These are phyloP conservation scores for Cadophora sp. DNA, from an alignment of 2,329 filamentous ascomycete genomes.

Conservation along the genomic window DNA sequence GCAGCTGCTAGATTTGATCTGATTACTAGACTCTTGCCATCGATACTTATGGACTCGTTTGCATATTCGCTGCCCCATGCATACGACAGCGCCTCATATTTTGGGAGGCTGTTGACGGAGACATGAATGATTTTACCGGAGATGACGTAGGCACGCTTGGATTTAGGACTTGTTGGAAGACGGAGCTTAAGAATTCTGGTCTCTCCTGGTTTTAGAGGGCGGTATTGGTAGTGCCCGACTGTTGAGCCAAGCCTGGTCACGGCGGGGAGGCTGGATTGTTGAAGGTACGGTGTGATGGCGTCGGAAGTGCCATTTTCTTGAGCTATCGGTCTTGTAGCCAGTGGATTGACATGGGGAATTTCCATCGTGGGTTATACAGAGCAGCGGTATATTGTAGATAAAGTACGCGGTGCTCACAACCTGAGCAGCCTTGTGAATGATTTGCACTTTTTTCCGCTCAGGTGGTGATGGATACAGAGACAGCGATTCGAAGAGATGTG, in stretches of 20 bases:
- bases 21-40: constrained; percentile 11
- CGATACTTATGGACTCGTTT: neutral
- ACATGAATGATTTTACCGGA: neutral
- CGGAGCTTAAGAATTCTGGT: neutral
- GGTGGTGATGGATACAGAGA: neutral
- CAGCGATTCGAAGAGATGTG: neutral
- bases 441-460: neutral
- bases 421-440: neutral
- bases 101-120: neutral
- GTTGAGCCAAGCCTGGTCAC: neutral
- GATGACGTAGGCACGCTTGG: neutral
- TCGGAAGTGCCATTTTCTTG: neutral
- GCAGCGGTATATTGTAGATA: neutral
- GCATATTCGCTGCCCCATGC: constrained; percentile 18
- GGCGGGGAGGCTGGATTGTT: neutral
- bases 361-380: neutral
- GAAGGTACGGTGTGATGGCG: neutral
- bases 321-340: neutral
- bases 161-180: neutral
- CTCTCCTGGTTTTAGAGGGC: neutral
- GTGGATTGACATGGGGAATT: neutral
- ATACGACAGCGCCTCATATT: constrained; percentile 22
- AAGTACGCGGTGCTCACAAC: neutral
- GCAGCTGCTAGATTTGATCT: constrained; percentile 16
- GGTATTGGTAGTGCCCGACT: neutral